Conservation (phyloP, 176 grass and related monocot species). For the Bonia amplexicaulis region DNA sequence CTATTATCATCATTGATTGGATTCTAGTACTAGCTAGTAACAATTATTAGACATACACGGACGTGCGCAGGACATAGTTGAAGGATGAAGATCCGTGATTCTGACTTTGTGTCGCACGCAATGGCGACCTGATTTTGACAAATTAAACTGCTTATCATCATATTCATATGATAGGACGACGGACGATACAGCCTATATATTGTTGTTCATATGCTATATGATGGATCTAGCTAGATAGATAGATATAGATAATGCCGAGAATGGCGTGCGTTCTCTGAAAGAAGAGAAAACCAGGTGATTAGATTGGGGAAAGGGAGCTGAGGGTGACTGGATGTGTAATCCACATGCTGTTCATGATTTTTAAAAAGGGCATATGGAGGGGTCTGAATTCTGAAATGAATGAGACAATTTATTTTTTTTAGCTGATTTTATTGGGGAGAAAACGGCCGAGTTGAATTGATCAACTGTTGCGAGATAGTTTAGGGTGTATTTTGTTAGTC, state of each 20-base stretch:
- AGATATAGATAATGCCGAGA: too few relatives aligned
- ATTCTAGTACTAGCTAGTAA: neutral
- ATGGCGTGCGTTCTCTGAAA: neutral
- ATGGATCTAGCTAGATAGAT: too few relatives aligned
- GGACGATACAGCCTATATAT: neutral
- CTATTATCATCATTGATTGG: neutral
- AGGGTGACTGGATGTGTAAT: neutral
- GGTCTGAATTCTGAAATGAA: neutral
- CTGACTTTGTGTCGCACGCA: neutral
- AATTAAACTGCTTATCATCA: too few relatives aligned
- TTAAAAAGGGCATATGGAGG: neutral
- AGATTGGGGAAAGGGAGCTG: neutral
- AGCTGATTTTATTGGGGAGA: too few relatives aligned
- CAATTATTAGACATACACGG: neutral
- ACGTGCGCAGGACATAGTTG: neutral
- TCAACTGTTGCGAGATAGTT: neutral
- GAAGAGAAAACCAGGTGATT: neutral
- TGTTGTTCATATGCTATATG: too few relatives aligned
- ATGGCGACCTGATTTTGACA: too few relatives aligned
- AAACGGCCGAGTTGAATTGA: neutral
- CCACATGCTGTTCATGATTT: neutral
- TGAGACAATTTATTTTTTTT: neutral
- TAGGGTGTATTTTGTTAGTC: neutral
- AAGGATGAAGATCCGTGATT: slow-evolving; percentile 6
- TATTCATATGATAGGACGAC: neutral